Conservation (phyloP, 371 early-diverging fungal species). For the Thermomucor indicae-seudaticae region DNA sequence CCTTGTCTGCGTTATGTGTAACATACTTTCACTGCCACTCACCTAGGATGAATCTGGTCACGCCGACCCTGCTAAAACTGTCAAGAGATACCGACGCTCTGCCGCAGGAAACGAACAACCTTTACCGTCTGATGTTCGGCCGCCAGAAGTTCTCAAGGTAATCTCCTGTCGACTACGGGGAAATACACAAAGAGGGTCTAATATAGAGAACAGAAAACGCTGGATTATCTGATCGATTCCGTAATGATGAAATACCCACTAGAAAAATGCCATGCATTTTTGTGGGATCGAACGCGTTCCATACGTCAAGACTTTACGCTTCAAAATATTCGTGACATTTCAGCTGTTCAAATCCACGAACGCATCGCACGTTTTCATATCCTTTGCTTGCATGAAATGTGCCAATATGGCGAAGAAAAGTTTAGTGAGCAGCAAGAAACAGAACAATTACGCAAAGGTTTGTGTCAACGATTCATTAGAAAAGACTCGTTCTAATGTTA, state of each 20-base stretch:
- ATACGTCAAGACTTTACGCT: conserved; percentile 87
- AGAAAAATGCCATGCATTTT: conserved; percentile 73
- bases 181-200: too few species aligned
- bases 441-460: conserved; percentile 87
- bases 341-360: conserved; percentile 75
- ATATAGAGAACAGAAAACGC: conserved; percentile 47
- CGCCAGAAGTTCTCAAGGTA: conserved; percentile 68
- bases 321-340: conserved; percentile 70
- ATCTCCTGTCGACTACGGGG: too few species aligned
- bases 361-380: conserved; percentile 90
- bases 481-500: background rate
- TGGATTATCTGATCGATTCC: conserved; percentile 75
- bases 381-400: conserved; percentile 70
- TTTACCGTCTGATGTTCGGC: conserved; percentile 87
- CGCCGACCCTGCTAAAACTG: conserved; percentile 61
- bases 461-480: background rate
- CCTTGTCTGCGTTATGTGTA: too few species aligned
- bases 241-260: conserved; percentile 53
- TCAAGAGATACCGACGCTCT: conserved; percentile 85
- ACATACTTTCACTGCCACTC: too few species aligned
- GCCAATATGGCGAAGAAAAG: conserved; percentile 51
- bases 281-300: conserved; percentile 86
- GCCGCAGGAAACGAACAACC: conserved; percentile 88
- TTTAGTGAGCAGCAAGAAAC: conserved; percentile 81
- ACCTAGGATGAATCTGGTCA: conserved; percentile 42